A percentile compares a stretch with the other conserved stretches of the same genome.
Evolutionary conservation across 2,329 filamentous ascomycete species (phyloP).

Genomic region (Neobulgaria alba): DNA sequence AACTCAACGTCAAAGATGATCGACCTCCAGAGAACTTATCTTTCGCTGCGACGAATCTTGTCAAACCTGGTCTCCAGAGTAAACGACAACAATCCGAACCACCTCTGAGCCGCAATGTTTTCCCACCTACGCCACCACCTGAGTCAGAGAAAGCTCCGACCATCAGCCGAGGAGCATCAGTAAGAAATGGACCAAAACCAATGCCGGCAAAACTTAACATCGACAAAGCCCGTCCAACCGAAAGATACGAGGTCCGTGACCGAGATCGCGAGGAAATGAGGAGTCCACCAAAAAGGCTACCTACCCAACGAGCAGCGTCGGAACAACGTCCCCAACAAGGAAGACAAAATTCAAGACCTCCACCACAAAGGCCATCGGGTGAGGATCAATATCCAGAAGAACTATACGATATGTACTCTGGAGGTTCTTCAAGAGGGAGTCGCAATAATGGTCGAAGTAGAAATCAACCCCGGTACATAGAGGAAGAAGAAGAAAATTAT

Average conservation of each 20-base stretch:
- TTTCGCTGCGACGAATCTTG: conserved; percentile 85
- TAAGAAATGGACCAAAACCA: conserved; percentile 52
- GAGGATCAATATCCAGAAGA: conserved; percentile 56
- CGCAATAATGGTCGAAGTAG: conserved; percentile 32
- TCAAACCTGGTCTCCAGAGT: conserved; percentile 75
- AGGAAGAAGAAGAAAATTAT: conserved; percentile 66
- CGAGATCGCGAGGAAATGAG: too few relatives aligned
- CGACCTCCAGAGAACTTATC: conserved; percentile 77
- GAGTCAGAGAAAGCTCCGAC: conserved; percentile 59
- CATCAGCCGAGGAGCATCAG: conserved; percentile 49
- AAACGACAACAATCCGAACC: conserved; percentile 81
- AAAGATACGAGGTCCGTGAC: conserved; percentile 28
- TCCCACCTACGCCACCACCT: conserved; percentile 96
- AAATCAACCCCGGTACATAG: conserved; percentile 56
- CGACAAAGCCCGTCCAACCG: conserved; percentile 43
- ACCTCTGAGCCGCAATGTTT: conserved; percentile 68
- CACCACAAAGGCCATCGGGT: conserved; percentile 19
- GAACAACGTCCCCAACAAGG: conserved; percentile 38
- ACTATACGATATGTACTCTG: conserved; percentile 55
- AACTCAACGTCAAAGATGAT: conserved; percentile 60
- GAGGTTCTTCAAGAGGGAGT: conserved; percentile 28
- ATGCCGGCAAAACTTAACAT: conserved; percentile 56
- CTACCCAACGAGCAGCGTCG: conserved; percentile 41
- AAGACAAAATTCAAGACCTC: conserved; percentile 26
- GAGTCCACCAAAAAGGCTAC: conserved; percentile 34